Conservation (phyloP, 805 yeast species). For the Yarrowia alimentaria region DNA sequence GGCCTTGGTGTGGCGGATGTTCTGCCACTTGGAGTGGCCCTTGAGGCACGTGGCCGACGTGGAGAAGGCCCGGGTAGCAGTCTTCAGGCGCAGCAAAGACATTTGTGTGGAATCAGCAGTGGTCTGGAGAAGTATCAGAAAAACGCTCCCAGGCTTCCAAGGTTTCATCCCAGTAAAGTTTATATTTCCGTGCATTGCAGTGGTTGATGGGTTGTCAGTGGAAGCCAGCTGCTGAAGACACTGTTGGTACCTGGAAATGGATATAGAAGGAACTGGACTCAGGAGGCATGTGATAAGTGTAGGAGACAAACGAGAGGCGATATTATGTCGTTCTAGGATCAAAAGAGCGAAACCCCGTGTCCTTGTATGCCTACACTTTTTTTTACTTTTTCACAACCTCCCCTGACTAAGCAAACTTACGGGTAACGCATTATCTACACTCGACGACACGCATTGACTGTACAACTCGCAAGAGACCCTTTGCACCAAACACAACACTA, state of each 20-base stretch:
- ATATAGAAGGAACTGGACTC: no score
- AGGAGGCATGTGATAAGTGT: no score
- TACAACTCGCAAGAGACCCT: conserved; percentile 5
- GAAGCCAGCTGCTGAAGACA: no score
- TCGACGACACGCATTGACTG: conserved; percentile 23
- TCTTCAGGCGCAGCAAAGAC: conserved; percentile 8
- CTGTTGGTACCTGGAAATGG: no score
- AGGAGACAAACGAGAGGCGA: no score
- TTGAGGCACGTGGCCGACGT: conserved; percentile 40
- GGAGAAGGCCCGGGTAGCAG: conserved; percentile 4
- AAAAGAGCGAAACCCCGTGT: no score
- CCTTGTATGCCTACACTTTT: not conserved
- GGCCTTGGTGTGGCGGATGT: conserved; percentile 90
- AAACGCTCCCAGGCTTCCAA: no score
- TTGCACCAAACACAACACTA: conserved; percentile 3
- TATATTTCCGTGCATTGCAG: no score
- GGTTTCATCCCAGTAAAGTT: no score
- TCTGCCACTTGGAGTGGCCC: conserved; percentile 96
- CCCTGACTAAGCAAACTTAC: conserved; percentile 23
- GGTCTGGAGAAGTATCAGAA: not conserved
- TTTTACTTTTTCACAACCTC: not conserved
- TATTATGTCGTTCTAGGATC: no score
- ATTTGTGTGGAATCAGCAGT: not conserved
- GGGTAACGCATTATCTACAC: conserved; percentile 5
- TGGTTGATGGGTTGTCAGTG: no score